Percentiles rank a stretch among this genome's conserved stretches.
Conservation (phyloP, 148 eudicot genomes). For the Cornus kousa region DNA sequence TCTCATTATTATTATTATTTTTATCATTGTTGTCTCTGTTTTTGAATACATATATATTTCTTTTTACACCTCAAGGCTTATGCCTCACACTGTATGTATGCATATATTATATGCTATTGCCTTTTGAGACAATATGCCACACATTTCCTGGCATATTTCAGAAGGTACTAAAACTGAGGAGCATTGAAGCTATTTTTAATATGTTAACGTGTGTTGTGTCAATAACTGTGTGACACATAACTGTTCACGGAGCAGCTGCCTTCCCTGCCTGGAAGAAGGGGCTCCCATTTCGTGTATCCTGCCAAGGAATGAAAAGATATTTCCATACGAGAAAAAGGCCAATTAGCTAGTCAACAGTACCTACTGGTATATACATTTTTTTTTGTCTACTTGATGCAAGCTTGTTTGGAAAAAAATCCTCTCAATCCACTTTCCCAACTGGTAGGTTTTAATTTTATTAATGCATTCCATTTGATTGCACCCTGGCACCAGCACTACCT, state of each 20-base stretch:
- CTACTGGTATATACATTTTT: neutral
- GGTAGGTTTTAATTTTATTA: neutral
- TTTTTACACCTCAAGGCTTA: no score
- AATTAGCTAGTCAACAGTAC: neutral
- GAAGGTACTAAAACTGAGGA: neutral
- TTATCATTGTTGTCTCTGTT: no score
- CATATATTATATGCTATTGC: no score
- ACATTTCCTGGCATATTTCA: neutral
- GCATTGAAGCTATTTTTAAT: neutral
- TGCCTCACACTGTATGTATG: no score
- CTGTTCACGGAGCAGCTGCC: neutral
- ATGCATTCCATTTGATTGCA: neutral
- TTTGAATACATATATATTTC: no score
- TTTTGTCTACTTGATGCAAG: no score
- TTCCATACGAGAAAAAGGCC: neutral
- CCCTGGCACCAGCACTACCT: neutral
- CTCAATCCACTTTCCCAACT: neutral
- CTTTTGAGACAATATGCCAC: no score
- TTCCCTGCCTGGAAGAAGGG: neutral
- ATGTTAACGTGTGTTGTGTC: neutral
- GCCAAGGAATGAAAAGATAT: neutral
- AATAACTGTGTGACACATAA: neutral
- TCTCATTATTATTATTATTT: no score
- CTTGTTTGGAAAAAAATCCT: no score
- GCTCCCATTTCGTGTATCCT: neutral